A percentile compares a stretch with the other conserved stretches of the same genome.
phyloP scores from a whole-genome alignment of 2,329 filamentous ascomycete genomes.

The Rhynchosporium secalis region DNA sequence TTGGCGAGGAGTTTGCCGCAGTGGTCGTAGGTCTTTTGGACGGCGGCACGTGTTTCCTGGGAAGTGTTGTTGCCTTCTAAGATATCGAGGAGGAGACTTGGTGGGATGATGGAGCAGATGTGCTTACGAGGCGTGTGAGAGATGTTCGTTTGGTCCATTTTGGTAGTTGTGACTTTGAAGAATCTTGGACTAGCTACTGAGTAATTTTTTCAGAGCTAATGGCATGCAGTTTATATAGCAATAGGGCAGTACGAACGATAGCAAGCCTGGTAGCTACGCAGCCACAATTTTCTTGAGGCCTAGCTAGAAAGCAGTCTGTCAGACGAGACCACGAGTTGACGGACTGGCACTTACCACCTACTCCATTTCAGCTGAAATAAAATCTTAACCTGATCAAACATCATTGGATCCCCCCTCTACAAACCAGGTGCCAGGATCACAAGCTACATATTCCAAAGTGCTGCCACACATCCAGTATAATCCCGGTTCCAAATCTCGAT shows the following conservation, averaged over 20 bases:
- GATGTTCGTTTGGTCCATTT: not conserved
- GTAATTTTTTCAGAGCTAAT: not conserved
- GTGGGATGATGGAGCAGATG: constrained; percentile 20
- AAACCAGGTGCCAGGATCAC: not conserved
- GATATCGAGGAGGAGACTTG: constrained; percentile 18
- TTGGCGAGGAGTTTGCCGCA: constrained; percentile 14
- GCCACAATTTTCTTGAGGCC: constrained; percentile 7
- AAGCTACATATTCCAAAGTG: not conserved
- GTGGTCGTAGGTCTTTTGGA: constrained; percentile 18
- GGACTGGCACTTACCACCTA: constrained; percentile 4
- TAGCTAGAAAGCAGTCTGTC: not conserved
- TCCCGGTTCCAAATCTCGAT: not conserved
- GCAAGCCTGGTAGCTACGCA: not conserved
- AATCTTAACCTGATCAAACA: not conserved
- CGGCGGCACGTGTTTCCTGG: constrained; percentile 16
- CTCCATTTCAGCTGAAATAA: not conserved
- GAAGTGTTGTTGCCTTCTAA: constrained; percentile 13
- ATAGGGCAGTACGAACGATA: not conserved
- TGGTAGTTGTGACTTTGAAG: constrained; percentile 1
- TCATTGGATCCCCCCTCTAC: not conserved
- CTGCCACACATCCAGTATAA: not conserved
- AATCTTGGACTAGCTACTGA: not conserved
- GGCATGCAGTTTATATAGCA: constrained; percentile 3
- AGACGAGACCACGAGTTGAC: not conserved
- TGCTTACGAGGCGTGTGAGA: not conserved